Evolutionary conservation across 441 rosid genomes (phyloP).

Genomic region (Pelargonium myrrhifolium): DNA sequence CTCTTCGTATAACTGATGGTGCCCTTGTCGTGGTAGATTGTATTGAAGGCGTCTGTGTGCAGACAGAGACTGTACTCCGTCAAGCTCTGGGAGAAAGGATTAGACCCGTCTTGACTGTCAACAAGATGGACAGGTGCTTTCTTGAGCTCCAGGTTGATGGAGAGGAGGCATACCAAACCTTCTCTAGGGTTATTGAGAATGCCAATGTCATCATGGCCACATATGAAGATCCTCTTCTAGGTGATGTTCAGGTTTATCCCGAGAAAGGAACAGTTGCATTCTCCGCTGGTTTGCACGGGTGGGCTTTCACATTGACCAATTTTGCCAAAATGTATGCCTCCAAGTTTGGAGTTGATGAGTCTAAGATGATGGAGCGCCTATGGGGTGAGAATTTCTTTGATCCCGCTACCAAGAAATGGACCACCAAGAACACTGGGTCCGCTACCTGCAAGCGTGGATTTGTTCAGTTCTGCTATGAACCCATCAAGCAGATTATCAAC

Average conservation of each 20-base stretch:
- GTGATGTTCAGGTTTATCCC: slow-evolving; percentile 61
- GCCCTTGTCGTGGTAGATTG: slow-evolving; percentile 83
- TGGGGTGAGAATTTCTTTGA: slow-evolving; percentile 63
- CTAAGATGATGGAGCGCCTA: slow-evolving; percentile 57
- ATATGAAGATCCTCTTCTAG: slow-evolving; percentile 66
- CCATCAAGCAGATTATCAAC: slow-evolving; percentile 47
- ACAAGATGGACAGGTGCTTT: slow-evolving; percentile 79
- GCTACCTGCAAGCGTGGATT: slow-evolving; percentile 52
- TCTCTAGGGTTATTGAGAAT: slow-evolving; percentile 60
- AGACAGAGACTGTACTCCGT: slow-evolving; percentile 65
- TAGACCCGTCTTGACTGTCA: slow-evolving; percentile 67
- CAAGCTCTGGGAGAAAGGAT: slow-evolving; percentile 75
- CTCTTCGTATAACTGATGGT: slow-evolving; percentile 83
- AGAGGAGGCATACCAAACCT: slow-evolving; percentile 69
- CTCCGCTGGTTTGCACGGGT: slow-evolving; percentile 56
- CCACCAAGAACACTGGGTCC: slow-evolving; percentile 42
- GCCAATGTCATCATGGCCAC: slow-evolving; percentile 79
- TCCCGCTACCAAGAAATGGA: slow-evolving; percentile 54
- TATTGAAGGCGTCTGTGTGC: slow-evolving; percentile 68
- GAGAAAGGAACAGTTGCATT: slow-evolving; percentile 62
- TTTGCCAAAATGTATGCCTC: slow-evolving; percentile 61
- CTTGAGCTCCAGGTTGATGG: slow-evolving; percentile 77
- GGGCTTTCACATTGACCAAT: slow-evolving; percentile 55
- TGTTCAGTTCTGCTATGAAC: slow-evolving; percentile 59
- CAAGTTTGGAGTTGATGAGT: slow-evolving; percentile 52